Base-by-base conservation (phyloP, 177 flowering plant species). In the Telopea speciosissima region DNA sequence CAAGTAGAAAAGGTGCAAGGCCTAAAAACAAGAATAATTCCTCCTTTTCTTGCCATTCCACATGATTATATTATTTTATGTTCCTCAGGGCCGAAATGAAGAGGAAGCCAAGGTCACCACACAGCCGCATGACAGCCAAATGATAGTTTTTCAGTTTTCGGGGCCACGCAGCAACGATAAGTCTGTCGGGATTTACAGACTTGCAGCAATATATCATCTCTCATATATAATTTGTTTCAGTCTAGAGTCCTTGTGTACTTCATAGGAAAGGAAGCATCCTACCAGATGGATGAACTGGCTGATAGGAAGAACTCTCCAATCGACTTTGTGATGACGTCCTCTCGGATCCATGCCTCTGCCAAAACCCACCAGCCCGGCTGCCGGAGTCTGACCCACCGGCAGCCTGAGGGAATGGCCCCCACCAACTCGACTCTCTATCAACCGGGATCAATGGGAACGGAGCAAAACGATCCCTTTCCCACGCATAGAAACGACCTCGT, bases 381-480 rank as follows among this genome's bases (percentile, higher is more conserved):
- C 75, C 66, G 2, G 87, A 67, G 65, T 86, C 91, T 22, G 89
- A 74, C 1, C 82, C 89, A 58, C 81, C 68, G 3, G 72, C 78
- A 40, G 77, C 75, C 56, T 79, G 95, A 78, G 85, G 93, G 69
- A 85, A 80, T 62, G 84, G 70, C 9, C 86, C 81, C 94, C 90
- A 75, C 81, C 75, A 81, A 63, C 80, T 75, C 23, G 86, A 70
- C 17, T 92, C 97, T 76, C 95, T 75, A 44, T 92, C 96, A 2
- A 82, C 78, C 26, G 82, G 92, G 73, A 75, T 80, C 67, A 76
- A 45, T 7, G 88, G 83, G 71, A 79, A 85, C 1, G 92, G 80
- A 16, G 85, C 78, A 76, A 82, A 78, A 26, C 85, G 89, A 24
- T 92, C 97, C 71, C 88, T 82, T 58, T 90, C 97, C 99, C 97